Percentiles rank a stretch among this genome's conserved stretches.
Evolutionary conservation across 2,329 filamentous ascomycete genomes (phyloP).

Genomic region (Trichoderma cornu-damae): DNA sequence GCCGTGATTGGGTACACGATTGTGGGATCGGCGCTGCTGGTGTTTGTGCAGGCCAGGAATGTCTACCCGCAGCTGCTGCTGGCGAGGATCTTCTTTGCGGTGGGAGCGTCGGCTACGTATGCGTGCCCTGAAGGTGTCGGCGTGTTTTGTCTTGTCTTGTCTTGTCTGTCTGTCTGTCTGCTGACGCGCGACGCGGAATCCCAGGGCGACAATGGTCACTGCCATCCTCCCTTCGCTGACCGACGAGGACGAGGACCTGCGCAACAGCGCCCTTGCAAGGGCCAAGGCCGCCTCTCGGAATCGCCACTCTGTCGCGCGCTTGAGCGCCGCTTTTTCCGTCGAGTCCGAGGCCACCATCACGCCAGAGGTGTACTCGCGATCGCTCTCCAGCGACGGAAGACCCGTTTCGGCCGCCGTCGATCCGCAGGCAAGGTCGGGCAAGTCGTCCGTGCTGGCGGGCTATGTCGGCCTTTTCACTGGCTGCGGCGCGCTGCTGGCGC

Average conservation of each 20-base stretch:
- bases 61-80: constrained; percentile 86
- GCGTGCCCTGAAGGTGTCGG: too few species aligned
- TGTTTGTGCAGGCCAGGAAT: constrained; percentile 80
- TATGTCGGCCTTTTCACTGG: constrained; percentile 91
- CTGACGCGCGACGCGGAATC: not conserved
- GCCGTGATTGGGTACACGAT: constrained; percentile 75
- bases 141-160: too few species aligned
- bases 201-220: constrained; percentile 86
- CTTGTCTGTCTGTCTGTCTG: not conserved
- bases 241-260: constrained; percentile 40
- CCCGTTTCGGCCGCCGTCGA: constrained; percentile 23
- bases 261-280: constrained; percentile 25
- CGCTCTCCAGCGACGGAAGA: constrained; percentile 29
- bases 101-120: constrained; percentile 84
- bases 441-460: constrained; percentile 66
- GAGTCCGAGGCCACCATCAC: constrained; percentile 73
- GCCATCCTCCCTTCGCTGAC: constrained; percentile 76
- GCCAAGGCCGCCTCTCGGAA: constrained; percentile 37
- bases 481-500: constrained; percentile 79
- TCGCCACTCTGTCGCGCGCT: constrained; percentile 34
- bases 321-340: constrained; percentile 61
- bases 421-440: constrained; percentile 32
- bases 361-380: constrained; percentile 51
- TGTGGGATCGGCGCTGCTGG: constrained; percentile 68
- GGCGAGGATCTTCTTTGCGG: constrained; percentile 78